Base-by-base conservation (phyloP, 208 protist genomes). In the Trypanosoma theileri region DNA sequence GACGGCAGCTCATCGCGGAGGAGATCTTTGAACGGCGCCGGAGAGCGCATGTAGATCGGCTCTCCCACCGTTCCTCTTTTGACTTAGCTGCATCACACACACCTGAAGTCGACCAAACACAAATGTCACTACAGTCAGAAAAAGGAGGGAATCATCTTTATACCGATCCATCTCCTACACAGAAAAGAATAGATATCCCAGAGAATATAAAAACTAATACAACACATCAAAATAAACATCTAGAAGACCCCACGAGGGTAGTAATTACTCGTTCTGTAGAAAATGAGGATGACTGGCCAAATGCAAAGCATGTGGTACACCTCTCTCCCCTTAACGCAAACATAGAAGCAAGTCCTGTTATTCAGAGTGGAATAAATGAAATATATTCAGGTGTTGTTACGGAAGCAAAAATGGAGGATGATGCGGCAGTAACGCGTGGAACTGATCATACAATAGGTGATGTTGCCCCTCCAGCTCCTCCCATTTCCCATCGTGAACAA, bases 1-100 rank as follows among this genome's bases (percentile, higher is more conserved):
- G 71, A 31, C 61, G 58, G 4, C 55, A 66, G 51, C 24, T 76
- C 1, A 76, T 76, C 35, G 63, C 71, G 62, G 63, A 70, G 50
- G 71, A 76, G 50, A 46, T 60, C 9, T 66, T 70, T 60, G 58
- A 65, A 50, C 62, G 63, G 10, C 57, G 71, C 17, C 54, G 51
- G 44, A 31, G 40, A 57, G 62, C 62, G 13, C 56, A 63, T 21
- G 62, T 57, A 17, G 70, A 65, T 3, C 14, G 44, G 3, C 17
- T 45, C 28, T 17, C n/a, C 12, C 7, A n/a, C 13, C 45, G 17
- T 44, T 1, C 31, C 12, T 45, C 56, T 10, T 56, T 14, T 40
- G 9, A 52, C 7, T 45, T 45, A 40, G 10, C 10, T 4, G 19
- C 24, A 6, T 10, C 26, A 31, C 64, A 22, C 22, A 4, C 9